These are phyloP conservation scores for Senecio squalidus DNA, from an alignment of 140 eudicot species.

Conservation along the genomic window DNA sequence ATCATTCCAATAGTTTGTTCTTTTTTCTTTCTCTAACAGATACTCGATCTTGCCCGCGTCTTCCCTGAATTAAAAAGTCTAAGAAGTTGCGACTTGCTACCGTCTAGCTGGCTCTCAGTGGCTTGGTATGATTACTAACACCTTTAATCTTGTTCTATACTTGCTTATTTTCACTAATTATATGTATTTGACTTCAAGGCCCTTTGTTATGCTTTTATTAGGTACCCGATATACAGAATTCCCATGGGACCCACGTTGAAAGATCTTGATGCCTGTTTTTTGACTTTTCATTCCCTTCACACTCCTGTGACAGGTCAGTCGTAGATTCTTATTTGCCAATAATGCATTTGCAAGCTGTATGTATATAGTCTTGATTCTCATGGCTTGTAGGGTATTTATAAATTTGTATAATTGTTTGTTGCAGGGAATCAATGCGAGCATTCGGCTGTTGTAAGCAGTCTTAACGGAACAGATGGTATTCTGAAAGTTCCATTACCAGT, in stretches of 20 bases:
- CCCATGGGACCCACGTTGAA: constrained; percentile 82
- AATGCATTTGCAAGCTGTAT: neutral
- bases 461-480: constrained; percentile 42
- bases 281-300: constrained; percentile 79
- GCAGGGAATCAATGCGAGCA: constrained; percentile 41
- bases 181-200: neutral
- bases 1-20: neutral
- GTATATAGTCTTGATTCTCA: neutral
- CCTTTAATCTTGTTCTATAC: neutral
- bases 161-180: neutral
- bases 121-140: constrained; percentile 91
- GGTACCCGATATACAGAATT: constrained; percentile 93
- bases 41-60: constrained; percentile 40
- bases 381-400: neutral
- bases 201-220: constrained; percentile 19
- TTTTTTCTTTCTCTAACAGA: constrained; percentile 18
- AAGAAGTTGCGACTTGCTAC: constrained; percentile 36
- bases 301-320: constrained; percentile 57
- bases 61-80: constrained; percentile 31
- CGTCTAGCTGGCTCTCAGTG: constrained; percentile 84
- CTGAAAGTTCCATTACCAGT: constrained; percentile 55
- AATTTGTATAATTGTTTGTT: constrained; percentile 4
- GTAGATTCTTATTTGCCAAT: neutral
- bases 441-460: constrained; percentile 38
- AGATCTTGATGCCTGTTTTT: constrained; percentile 94